Evolutionary conservation across 2,329 filamentous ascomycete genomes (phyloP).

Genomic region (Trichoderma cornu-damae): DNA sequence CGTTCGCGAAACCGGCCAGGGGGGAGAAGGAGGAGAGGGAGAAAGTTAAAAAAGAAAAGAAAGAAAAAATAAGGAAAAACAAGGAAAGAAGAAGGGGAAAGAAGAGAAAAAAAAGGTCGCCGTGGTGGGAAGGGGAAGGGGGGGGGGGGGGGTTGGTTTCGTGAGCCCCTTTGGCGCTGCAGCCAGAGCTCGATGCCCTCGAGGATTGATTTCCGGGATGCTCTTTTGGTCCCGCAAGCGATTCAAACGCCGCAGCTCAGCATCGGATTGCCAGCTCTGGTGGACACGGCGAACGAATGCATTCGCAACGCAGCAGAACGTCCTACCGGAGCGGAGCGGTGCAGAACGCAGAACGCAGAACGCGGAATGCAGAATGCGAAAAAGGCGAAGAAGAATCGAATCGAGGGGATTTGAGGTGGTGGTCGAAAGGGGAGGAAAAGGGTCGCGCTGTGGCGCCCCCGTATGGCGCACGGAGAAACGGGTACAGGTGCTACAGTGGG

Average conservation of each 20-base stretch:
- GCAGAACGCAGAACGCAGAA: not conserved
- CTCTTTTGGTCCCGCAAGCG: slow-evolving; percentile 8
- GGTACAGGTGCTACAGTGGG: not conserved
- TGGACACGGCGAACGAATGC: slow-evolving; percentile 6
- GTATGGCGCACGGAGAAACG: not conserved
- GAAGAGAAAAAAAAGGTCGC: slow-evolving; percentile 8
- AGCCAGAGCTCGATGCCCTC: slow-evolving; percentile 2
- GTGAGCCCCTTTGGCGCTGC: slow-evolving; percentile 13
- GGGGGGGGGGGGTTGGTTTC: too few relatives aligned
- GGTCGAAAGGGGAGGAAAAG: slow-evolving; percentile 17
- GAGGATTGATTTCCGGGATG: slow-evolving; percentile 8
- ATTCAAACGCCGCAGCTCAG: slow-evolving; percentile 14
- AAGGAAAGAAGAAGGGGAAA: too few relatives aligned
- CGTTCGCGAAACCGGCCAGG: slow-evolving; percentile 7
- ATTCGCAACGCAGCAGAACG: slow-evolving; percentile 11
- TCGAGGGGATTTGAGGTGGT: slow-evolving; percentile 11
- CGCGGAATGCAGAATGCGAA: slow-evolving; percentile 10
- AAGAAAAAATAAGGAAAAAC: too few relatives aligned
- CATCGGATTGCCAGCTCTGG: slow-evolving; percentile 14
- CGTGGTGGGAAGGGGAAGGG: slow-evolving; percentile 2
- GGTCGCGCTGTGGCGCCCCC: slow-evolving; percentile 9
- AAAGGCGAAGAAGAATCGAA: too few relatives aligned
- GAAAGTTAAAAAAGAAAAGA: too few relatives aligned
- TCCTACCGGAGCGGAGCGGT: not conserved
- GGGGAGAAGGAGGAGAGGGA: too few relatives aligned